These are phyloP conservation scores for Penicillium nordicum DNA, from an alignment of 2,329 filamentous ascomycete genomes.

Conservation along the genomic window DNA sequence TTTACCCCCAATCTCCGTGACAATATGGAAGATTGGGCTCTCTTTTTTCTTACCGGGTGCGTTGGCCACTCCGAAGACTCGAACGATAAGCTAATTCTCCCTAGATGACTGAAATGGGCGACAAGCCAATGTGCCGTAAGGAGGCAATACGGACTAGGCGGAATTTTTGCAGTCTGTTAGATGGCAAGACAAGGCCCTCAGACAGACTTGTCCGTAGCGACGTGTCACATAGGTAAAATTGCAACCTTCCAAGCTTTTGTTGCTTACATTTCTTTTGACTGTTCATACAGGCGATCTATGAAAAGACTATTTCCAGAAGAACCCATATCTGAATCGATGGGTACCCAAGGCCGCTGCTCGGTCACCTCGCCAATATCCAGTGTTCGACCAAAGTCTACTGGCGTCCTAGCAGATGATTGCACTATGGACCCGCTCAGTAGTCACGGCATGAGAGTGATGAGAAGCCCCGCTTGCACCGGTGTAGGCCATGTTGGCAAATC, in stretches of 20 bases:
- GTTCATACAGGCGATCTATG: background rate
- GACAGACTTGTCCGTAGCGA: background rate
- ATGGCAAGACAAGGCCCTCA: background rate
- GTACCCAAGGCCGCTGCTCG: background rate
- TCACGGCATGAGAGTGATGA: background rate
- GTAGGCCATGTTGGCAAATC: background rate
- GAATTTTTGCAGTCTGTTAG: background rate
- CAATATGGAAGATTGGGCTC: background rate
- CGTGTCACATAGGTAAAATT: slow-evolving; percentile 4
- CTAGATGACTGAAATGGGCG: background rate
- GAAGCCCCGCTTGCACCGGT: background rate
- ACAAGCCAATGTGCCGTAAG: background rate
- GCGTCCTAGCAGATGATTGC: slow-evolving; percentile 1
- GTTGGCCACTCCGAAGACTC: background rate
- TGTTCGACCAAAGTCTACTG: background rate
- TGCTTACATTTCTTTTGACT: background rate
- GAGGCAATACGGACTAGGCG: background rate
- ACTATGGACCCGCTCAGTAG: background rate
- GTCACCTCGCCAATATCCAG: background rate
- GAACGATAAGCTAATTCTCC: background rate
- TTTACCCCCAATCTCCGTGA: background rate
- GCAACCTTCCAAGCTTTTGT: background rate
- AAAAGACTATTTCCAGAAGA: background rate
- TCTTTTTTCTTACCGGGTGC: background rate
- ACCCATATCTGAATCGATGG: background rate